Conservation (phyloP, 106 monocot species). For the Dactylorhiza incarnata region DNA sequence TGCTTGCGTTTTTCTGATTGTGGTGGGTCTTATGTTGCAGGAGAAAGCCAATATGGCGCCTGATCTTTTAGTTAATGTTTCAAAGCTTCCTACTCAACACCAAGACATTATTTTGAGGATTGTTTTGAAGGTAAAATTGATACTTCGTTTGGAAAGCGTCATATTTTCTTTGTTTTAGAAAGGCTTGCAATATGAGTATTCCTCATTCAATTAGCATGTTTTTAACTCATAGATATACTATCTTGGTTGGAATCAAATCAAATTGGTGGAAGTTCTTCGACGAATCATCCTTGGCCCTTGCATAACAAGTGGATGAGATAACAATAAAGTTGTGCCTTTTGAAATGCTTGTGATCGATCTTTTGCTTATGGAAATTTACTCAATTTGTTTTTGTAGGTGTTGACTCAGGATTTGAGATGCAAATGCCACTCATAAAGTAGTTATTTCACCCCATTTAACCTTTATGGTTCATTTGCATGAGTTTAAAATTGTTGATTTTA, state of each 20-base stretch:
- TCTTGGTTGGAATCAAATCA: background rate
- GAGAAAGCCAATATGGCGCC: conserved; percentile 67
- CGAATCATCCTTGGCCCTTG: background rate
- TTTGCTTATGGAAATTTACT: background rate
- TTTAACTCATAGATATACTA: background rate
- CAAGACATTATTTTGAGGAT: conserved; percentile 87
- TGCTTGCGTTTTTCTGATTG: background rate
- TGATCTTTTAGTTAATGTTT: conserved; percentile 48
- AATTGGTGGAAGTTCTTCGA: background rate
- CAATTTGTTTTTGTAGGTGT: background rate
- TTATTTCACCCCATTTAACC: background rate
- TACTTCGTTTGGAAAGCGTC: background rate
- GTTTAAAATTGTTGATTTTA: background rate
- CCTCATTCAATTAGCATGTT: background rate
- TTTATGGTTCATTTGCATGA: background rate
- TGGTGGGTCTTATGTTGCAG: conserved; percentile 24
- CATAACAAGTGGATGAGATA: background rate
- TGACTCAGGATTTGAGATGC: background rate
- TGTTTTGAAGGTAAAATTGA: conserved; percentile 52
- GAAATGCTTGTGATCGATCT: background rate
- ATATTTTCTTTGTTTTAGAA: background rate
- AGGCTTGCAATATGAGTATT: background rate
- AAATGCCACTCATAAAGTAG: background rate
- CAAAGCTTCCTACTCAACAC: conserved; percentile 59
- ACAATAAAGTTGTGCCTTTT: background rate